Percentiles rank a stretch among this genome's conserved stretches.
Evolutionary conservation across 768 basidiomycete genomes (phyloP).

Genomic region (Suillus americanus): DNA sequence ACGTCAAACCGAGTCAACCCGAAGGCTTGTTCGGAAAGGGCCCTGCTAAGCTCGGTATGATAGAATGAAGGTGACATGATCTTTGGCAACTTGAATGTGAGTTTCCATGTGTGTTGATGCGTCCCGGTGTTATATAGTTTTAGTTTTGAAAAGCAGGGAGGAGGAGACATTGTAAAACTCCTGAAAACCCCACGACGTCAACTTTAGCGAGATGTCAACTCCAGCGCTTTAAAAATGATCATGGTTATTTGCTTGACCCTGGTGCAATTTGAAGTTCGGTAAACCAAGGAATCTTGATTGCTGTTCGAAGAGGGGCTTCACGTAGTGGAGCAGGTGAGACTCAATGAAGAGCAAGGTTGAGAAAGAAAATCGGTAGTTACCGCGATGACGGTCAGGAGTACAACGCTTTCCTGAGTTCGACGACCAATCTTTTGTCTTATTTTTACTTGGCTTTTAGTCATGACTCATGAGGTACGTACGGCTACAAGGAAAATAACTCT

Average conservation of each 20-base stretch:
- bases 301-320: conserved; percentile 1
- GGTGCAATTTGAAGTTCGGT: conserved; percentile 24
- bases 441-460: conserved; percentile 8
- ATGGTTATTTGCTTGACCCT: conserved; percentile 28
- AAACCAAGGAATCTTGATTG: conserved; percentile 4
- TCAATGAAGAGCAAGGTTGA: background rate
- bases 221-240: conserved; percentile 21
- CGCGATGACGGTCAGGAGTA: conserved; percentile 8
- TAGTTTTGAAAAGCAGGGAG: conserved; percentile 28
- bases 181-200: conserved; percentile 16
- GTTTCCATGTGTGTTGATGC: conserved; percentile 19
- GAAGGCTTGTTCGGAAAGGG: conserved; percentile 59
- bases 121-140: conserved; percentile 27
- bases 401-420: conserved; percentile 2
- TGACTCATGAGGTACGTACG: background rate
- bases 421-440: conserved; percentile 7
- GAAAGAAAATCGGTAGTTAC: conserved; percentile 10
- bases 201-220: conserved; percentile 14
- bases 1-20: conserved; percentile 51
- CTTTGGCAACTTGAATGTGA: conserved; percentile 7
- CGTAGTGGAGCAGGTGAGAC: conserved; percentile 1
- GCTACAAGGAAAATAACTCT: conserved; percentile 1
- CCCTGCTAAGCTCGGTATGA: conserved; percentile 50
- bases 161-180: conserved; percentile 20
- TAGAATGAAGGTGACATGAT: conserved; percentile 30